A percentile compares a stretch with the other conserved stretches of the same genome.
These are phyloP conservation scores for Viola odorata DNA, from an alignment of 345 rosid species.

Conservation along the genomic window DNA sequence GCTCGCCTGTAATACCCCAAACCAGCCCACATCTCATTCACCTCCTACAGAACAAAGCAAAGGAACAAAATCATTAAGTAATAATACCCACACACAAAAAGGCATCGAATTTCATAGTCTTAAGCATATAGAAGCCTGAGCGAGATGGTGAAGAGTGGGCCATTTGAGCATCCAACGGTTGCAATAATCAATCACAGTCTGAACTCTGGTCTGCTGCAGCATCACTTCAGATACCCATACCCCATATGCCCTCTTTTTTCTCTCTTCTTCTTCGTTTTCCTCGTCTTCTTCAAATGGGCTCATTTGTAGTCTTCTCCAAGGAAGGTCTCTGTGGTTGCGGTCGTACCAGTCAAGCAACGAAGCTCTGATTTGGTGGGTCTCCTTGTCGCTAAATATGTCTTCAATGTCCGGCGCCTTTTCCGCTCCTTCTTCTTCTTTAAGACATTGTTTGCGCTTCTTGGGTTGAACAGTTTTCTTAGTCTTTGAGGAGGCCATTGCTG, in stretches of 20 bases:
- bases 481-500: too few relatives aligned
- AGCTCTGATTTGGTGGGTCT: slow-evolving; percentile 42
- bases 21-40: slow-evolving; percentile 98
- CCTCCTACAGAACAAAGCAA: slow-evolving; percentile 52
- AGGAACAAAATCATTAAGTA: slow-evolving; percentile 3
- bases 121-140: slow-evolving; percentile 51
- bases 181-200: too few relatives aligned
- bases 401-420: slow-evolving; percentile 47
- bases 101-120: not conserved
- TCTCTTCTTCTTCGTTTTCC: too few relatives aligned
- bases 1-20: slow-evolving; percentile 90
- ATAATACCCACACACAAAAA: not conserved
- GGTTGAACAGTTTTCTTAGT: slow-evolving; percentile 7
- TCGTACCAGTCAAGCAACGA: slow-evolving; percentile 71
- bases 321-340: slow-evolving; percentile 60
- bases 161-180: slow-evolving; percentile 93
- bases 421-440: too few relatives aligned
- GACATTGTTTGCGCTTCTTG: slow-evolving; percentile 2
- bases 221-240: too few relatives aligned
- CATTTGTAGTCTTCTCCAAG: slow-evolving; percentile 56
- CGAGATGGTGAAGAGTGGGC: slow-evolving; percentile 71
- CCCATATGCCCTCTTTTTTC: too few relatives aligned
- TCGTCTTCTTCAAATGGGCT: too few relatives aligned
- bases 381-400: slow-evolving; percentile 56
- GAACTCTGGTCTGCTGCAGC: too few relatives aligned